Evolutionary conservation across 768 basidiomycete species (phyloP), one percentile per base, ranked within the genome.

Genomic region (Psilocybe azurescens): DNA sequence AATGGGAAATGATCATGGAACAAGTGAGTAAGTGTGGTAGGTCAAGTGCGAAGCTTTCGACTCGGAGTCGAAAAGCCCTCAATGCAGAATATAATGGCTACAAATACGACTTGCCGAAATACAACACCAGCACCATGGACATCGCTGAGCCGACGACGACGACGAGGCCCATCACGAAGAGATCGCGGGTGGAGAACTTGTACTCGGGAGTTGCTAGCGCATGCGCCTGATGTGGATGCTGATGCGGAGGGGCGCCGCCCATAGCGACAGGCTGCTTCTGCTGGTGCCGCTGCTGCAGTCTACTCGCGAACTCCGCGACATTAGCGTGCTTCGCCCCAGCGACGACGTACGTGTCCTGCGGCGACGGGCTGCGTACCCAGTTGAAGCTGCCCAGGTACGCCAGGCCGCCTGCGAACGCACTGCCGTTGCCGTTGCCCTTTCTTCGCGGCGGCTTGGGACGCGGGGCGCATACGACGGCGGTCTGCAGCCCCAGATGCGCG

Each of bases 311-410:
- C 52, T 8, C 48, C 5, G n/a, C 32, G 18, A 33, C 33, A 33
- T 20, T 33, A 6, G 32, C 52, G 52, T 10, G 10, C 33, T 33
- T 53, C 7, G 32, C 3, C 18, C 13, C 52, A 5, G 52, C 33
- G 7, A 38, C 32, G 8, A 53, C 18, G 16, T 33, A 53, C 6
- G 52, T 38, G 30, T 32, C 33, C 32, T 33, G 33, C 11, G 52
- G 52, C 32, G 36, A 29, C 52, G 32, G 32, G n/a, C 16, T 33
- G 52, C 52, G 52, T n/a, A n/a, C 38, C 52, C 52, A 53, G 5
- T 53, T 53, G 32, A 53, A 53, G 32, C 32, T 20, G 16, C 52
- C 52, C 32, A 53, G 52, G 52, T 33, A 53, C 8, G 52, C 32
- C 13, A 53, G 32, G 4, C 52, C 52, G 33, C 52, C 52, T 32